Evolutionary conservation across 2,329 filamentous ascomycete genomes (phyloP), one percentile per base, ranked within the genome.

Genomic region (Teratosphaeria pseudoeucalypti): DNA sequence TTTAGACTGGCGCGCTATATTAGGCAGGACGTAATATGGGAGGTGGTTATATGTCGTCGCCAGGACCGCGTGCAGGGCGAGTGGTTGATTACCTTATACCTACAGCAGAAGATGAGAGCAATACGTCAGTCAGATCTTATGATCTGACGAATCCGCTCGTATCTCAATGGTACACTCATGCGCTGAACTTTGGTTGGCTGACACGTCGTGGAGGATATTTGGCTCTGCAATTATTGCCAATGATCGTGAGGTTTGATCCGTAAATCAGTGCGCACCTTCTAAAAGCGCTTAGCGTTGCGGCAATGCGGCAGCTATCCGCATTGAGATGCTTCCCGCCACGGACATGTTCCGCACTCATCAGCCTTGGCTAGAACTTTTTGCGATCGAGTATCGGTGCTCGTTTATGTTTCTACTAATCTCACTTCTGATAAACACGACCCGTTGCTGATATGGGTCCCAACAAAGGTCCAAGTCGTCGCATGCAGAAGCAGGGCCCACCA

Each of bases 401-500:
- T 49, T 49, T 49, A n/a, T 49, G 2, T 23, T 19, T 49, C 43
- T 49, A 23, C n/a, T 23, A 6, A 19, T 49, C 9, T 49, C 43
- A 49, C 5, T 49, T n/a, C 9, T 49, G 16, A n/a, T n/a, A 49
- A 49, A 49, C 16, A 23, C 43, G 9, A 3, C 23, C 9, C 7
- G 9, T 23, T 23, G 43, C 19, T 7, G 9, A 19, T 49, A 49
- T 49, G 43, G 43, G 43, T 49, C 5, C 43, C 19, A 49, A 49
- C 43, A 49, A 49, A 49, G 43, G 43, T 47, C 84, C 85, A 63
- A 89, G 91, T 74, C 88, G 91, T 73, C 90, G 92, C 70, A 95
- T 96, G 87, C 89, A 92, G 75, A 96, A 96, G 78, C 94, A 97
- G 82, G 92, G 91, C 59, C 81, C 87, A 65, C 94, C 94, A 58